Conservation (phyloP, 805 yeast species). For the Zygoascus biomembranicola region DNA sequence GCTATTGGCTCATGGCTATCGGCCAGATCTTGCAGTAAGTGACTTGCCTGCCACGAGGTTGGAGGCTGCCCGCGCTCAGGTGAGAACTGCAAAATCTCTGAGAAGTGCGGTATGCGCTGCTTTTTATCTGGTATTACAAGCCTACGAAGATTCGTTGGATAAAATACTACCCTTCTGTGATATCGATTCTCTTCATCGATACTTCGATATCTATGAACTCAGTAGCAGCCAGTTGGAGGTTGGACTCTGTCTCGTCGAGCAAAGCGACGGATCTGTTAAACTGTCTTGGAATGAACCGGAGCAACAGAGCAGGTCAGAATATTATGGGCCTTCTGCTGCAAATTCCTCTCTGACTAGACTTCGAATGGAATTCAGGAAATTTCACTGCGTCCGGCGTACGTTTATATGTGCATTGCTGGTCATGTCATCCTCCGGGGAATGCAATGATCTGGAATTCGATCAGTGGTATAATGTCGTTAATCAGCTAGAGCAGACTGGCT, state of each 20-base stretch:
- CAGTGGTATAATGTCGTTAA: slow-evolving; percentile 21
- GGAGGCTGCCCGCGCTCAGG: slow-evolving; percentile 5
- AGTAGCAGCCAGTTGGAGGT: slow-evolving; percentile 23
- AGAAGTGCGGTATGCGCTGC: slow-evolving; percentile 25
- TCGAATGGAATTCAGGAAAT: slow-evolving; percentile 27
- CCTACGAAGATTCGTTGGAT: slow-evolving; percentile 23
- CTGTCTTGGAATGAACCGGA: not conserved
- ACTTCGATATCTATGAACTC: slow-evolving; percentile 36
- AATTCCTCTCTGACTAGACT: slow-evolving; percentile 22
- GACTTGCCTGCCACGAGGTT: slow-evolving; percentile 6
- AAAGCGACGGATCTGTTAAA: slow-evolving; percentile 4
- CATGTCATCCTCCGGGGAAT: slow-evolving; percentile 19
- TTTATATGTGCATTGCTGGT: slow-evolving; percentile 37
- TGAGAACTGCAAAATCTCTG: slow-evolving; percentile 24
- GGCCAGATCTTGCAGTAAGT: slow-evolving; percentile 11
- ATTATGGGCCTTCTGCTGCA: slow-evolving; percentile 19
- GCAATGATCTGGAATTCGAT: slow-evolving; percentile 17
- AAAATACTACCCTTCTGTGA: slow-evolving; percentile 26
- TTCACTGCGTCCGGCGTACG: slow-evolving; percentile 35
- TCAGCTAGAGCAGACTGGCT: slow-evolving; percentile 11
- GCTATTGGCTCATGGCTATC: slow-evolving; percentile 21
- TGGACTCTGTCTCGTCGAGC: slow-evolving; percentile 5
- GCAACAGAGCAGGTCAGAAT: slow-evolving; percentile 7
- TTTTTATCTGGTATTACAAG: slow-evolving; percentile 27
- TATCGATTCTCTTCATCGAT: slow-evolving; percentile 32